Conservation (phyloP, 1,284 basidiomycete species). For the Boletellus sp. region DNA sequence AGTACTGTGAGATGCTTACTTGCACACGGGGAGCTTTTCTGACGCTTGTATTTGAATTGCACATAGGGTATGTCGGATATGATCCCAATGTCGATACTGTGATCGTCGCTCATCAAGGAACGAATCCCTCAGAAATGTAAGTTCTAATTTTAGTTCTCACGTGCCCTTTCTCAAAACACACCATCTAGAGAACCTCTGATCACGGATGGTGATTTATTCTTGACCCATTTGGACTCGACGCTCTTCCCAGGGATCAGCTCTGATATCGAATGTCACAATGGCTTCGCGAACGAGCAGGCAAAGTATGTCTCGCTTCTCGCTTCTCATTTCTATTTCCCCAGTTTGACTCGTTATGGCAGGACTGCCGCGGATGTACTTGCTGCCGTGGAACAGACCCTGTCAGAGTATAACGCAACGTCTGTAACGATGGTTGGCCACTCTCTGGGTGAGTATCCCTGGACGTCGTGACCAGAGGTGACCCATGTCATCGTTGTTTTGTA, state of each 20-base stretch:
- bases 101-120: slow-evolving; percentile 38
- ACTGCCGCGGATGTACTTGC: slow-evolving; percentile 48
- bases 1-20: slow-evolving; percentile 42
- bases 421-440: slow-evolving; percentile 59
- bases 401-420: slow-evolving; percentile 36
- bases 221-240: slow-evolving; percentile 37
- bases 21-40: neutral
- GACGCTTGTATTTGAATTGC: neutral
- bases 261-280: slow-evolving; percentile 50
- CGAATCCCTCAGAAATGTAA: slow-evolving; percentile 32
- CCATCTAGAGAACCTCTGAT: slow-evolving; percentile 43
- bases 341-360: slow-evolving; percentile 29
- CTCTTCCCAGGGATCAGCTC: slow-evolving; percentile 60
- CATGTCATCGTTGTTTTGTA: neutral
- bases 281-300: slow-evolving; percentile 54
- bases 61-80: slow-evolving; percentile 39
- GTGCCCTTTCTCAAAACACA: neutral
- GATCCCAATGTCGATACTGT: slow-evolving; percentile 33
- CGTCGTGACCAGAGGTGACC: neutral
- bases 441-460: slow-evolving; percentile 37
- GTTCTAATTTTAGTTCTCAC: neutral
- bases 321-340: slow-evolving; percentile 4
- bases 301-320: slow-evolving; percentile 36
- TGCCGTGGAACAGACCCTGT: slow-evolving; percentile 45
- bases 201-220: slow-evolving; percentile 50